phyloP scores from a whole-genome alignment of 345 rosid genomes.

The Dovyalis caffra region DNA sequence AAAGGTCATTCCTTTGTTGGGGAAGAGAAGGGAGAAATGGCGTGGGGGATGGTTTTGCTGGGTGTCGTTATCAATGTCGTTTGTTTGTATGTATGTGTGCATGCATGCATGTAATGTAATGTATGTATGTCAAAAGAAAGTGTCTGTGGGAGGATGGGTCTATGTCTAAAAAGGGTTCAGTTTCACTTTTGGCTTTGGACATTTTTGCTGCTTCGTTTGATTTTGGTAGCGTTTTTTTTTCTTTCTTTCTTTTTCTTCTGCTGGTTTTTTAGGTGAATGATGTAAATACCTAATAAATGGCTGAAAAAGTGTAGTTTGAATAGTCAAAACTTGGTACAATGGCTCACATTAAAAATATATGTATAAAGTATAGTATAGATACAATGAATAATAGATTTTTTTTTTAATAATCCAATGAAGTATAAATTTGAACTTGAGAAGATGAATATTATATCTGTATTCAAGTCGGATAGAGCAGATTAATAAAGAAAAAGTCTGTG shows the following conservation, averaged over 20 bases:
- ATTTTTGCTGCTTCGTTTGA: background rate
- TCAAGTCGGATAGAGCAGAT: background rate
- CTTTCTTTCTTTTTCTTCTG: too few relatives aligned
- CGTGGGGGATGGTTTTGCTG: conserved; percentile 15
- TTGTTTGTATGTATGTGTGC: conserved; percentile 6
- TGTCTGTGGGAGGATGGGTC: background rate
- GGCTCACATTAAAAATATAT: too few relatives aligned
- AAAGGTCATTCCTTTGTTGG: conserved; percentile 14
- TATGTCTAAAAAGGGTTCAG: background rate
- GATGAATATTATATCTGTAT: too few relatives aligned
- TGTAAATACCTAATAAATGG: background rate
- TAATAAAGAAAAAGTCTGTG: background rate
- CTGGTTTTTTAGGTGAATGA: too few relatives aligned
- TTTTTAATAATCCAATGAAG: background rate
- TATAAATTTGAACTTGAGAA: background rate
- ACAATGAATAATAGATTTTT: too few relatives aligned
- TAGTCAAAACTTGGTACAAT: too few relatives aligned
- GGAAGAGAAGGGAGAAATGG: conserved; percentile 21
- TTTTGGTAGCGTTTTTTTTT: too few relatives aligned
- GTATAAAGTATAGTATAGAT: too few relatives aligned
- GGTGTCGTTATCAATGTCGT: conserved; percentile 23
- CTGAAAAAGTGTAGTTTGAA: too few relatives aligned
- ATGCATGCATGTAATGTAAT: background rate
- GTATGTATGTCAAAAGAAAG: background rate
- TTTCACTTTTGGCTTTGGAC: background rate